phyloP scores from a whole-genome alignment of 768 basidiomycete species.

The Tulasnella sp. region DNA sequence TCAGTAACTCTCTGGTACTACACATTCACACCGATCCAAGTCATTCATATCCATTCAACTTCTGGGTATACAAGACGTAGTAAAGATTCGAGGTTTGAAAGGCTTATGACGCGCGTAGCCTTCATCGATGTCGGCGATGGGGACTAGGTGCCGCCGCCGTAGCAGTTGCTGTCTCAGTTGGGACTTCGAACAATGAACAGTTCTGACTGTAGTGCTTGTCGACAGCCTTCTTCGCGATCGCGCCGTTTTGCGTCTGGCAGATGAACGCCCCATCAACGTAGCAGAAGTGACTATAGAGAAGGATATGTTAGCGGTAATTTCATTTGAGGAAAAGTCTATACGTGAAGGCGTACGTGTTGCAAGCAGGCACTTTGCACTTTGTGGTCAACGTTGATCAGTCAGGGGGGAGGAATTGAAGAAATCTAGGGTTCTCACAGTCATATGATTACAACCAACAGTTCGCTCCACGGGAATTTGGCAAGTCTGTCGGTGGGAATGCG shows the following conservation, averaged over 20 bases:
- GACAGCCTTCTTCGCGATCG: slow-evolving; percentile 3
- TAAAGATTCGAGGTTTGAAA: too few species aligned
- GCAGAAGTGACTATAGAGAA: slow-evolving; percentile 7
- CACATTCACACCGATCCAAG: too few species aligned
- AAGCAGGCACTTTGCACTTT: slow-evolving; percentile 2
- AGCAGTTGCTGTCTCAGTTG: not conserved
- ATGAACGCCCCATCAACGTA: slow-evolving; percentile 11
- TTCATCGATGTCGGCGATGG: too few species aligned
- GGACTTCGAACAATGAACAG: slow-evolving; percentile 6
- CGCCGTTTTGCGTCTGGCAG: not conserved
- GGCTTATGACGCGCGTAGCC: too few species aligned
- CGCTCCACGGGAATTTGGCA: slow-evolving; percentile 3
- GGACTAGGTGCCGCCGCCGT: not conserved
- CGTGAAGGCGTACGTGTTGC: slow-evolving; percentile 3
- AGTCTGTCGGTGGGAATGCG: not conserved
- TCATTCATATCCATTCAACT: too few species aligned
- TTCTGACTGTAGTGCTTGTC: not conserved
- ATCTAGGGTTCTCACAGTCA: slow-evolving; percentile 8
- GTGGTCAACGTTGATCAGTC: not conserved
- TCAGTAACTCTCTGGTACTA: too few species aligned
- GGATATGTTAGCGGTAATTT: not conserved
- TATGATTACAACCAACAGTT: slow-evolving; percentile 11
- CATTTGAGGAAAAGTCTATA: not conserved
- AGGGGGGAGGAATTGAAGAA: not conserved
- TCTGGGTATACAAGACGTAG: too few species aligned